Conservation (phyloP, 2,329 filamentous ascomycete species). For the Fusarium armeniacum region DNA sequence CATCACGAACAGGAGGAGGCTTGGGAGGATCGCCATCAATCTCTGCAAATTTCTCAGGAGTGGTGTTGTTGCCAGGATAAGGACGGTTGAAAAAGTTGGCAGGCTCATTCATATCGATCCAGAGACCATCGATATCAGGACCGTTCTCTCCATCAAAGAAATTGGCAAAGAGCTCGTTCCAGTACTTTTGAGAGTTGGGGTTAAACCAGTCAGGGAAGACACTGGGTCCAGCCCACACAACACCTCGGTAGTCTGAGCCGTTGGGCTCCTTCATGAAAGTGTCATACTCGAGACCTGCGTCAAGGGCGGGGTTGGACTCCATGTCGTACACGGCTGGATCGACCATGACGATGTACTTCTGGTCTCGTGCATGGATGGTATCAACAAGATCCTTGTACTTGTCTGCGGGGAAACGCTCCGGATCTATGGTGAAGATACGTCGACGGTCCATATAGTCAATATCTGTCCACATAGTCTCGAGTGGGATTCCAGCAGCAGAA, state of each 20-base stretch:
- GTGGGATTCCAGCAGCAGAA: conserved; percentile 72
- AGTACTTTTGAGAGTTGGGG: conserved; percentile 73
- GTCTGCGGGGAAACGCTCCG: conserved; percentile 71
- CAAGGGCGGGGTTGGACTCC: conserved; percentile 53
- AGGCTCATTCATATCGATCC: conserved; percentile 76
- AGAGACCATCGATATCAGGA: conserved; percentile 81
- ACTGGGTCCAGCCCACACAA: conserved; percentile 82
- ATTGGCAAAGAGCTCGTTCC: conserved; percentile 74
- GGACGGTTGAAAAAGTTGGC: conserved; percentile 53
- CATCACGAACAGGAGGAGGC: conserved; percentile 70
- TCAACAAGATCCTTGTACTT: conserved; percentile 75
- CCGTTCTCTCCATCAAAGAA: conserved; percentile 76
- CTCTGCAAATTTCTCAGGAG: conserved; percentile 54
- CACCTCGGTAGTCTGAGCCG: conserved; percentile 70
- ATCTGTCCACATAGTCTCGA: conserved; percentile 68
- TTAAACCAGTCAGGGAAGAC: conserved; percentile 84
- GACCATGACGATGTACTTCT: conserved; percentile 83
- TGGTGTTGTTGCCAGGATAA: conserved; percentile 57
- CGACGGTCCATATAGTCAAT: conserved; percentile 57
- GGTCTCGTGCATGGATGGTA: conserved; percentile 75
- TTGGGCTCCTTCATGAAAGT: conserved; percentile 66
- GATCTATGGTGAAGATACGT: conserved; percentile 71
- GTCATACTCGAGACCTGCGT: conserved; percentile 60
- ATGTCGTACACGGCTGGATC: conserved; percentile 76
- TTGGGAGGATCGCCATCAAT: conserved; percentile 67